Evolutionary conservation across 2,329 filamentous ascomycete species (phyloP), one percentile per base, ranked within the genome.

Genomic region (Fusarium haematococcum): DNA sequence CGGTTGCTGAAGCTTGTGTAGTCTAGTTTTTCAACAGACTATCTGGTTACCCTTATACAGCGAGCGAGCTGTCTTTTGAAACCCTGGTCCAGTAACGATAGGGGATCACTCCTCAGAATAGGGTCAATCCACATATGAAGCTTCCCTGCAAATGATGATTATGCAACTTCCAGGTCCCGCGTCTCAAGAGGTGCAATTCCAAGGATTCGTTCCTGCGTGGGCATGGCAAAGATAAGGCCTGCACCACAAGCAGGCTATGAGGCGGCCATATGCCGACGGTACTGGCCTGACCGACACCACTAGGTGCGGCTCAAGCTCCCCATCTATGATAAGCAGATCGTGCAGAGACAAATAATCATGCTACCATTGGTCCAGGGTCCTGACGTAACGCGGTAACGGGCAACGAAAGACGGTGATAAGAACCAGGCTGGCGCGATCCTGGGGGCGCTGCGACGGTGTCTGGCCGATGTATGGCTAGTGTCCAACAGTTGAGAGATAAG

Each of bases 191-290:
- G 69, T 68, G 57, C 62, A 68, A 37, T 20, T 54, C 39, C 39
- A 39, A 25, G 64, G 58, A 37, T 58, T 23, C 54, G 50, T 63
- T 56, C 66, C 68, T 16, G 57, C 37, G 54, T 56, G 58, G 61
- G 57, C 66, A 72, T 71, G 73, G 52, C 57, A 65, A 64, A 78
- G 77, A 78, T 78, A 78, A 78, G 77, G 52, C 58, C 58, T 68
- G 43, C 67, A 65, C 54, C 56, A 65, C 67, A 63, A 63, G 39
- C 67, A 52, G 54, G 65, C 56, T 41, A 69, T 60, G 56, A 68
- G 58, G 43, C 35, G 63, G 63, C 60, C 71, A 76, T 75, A 63
- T 70, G 62, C 71, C 71, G 68, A 67, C 65, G 48, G 65, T 57
- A 59, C 56, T 71, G 63, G 63, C 67, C 56, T 71, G 61, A 54